Base-by-base conservation (phyloP, 768 basidiomycete genomes). In the Hortiboletus flavorubellus region DNA sequence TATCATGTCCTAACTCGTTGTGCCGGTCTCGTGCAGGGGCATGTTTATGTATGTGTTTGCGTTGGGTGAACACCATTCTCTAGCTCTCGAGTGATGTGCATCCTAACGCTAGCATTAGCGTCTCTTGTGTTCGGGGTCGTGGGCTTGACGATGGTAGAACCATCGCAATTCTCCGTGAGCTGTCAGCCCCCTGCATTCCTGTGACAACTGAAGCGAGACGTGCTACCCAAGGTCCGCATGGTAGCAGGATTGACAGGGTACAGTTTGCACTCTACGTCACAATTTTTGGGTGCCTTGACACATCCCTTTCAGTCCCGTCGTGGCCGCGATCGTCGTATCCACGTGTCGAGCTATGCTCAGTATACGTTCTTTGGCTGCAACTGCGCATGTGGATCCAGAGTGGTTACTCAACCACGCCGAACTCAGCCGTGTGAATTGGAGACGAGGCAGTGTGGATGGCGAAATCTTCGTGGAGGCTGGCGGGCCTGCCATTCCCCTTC, bases 351-450 rank as follows among this genome's bases (percentile, higher is more conserved):
- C 70, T 12, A 72, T 76, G 71, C 65, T 76, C 41, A 74, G 68
- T 58, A 72, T 77, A 55, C 71, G 71, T 41, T 78, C 77, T 4
- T 66, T 79, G n/a, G 74, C 78, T 21, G 68, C 70, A 9, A 60
- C 69, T 33, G 65, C 75, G 10, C 73, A 75, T 34, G 73, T 78
- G 12, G 71, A 76, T 46, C 71, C 75, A 16, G 71, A 72, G 10
- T 77, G 74, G 76, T 64, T 79, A 10, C 68, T 80, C 30, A 78
- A 71, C 56, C 71, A 75, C 45, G 70, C 73, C n/a, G 76, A 80
- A 66, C 73, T 79, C 21, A 75, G 72, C 42, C 74, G 78, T n/a
- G 58, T 59, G 21, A 38, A 46, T n/a, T 60, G 50, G 57, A 51
- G 53, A 42, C 46, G 15, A 31, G 59, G 59, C 7, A 15, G 2